A percentile compares a stretch with the other conserved stretches of the same genome.
phyloP scores from a whole-genome alignment of 768 basidiomycete species.

The Lactarius sanguifluus region DNA sequence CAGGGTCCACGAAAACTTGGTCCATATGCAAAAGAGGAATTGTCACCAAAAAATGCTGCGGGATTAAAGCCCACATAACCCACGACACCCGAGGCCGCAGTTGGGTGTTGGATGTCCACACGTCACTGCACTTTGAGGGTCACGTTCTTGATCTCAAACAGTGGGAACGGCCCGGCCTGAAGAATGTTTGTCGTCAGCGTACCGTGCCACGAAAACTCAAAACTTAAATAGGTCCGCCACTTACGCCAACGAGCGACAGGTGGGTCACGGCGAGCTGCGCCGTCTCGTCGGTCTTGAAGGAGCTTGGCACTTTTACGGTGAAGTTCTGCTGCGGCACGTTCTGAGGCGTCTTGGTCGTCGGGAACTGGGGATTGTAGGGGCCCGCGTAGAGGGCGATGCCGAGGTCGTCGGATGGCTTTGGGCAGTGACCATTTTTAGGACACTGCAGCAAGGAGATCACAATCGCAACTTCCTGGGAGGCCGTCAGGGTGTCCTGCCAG shows the following conservation, averaged over 20 bases:
- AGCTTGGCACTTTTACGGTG: conserved; percentile 31
- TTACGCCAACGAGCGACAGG: conserved; percentile 23
- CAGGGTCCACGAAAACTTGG: not conserved
- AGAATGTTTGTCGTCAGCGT: not conserved
- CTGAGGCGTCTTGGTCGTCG: conserved; percentile 9
- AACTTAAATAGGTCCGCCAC: not conserved
- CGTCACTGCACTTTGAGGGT: conserved; percentile 13
- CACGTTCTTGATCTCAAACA: conserved; percentile 17
- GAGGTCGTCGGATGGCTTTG: conserved; percentile 29
- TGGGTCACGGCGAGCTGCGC: conserved; percentile 19
- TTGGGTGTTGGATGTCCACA: not conserved
- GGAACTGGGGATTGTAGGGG: conserved; percentile 33
- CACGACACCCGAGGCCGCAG: not conserved
- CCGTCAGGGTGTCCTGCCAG: conserved; percentile 35
- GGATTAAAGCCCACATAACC: not conserved
- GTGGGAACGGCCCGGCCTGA: conserved; percentile 16
- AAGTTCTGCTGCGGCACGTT: conserved; percentile 36
- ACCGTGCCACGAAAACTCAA: not conserved
- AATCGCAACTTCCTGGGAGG: conserved; percentile 38
- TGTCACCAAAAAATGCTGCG: not conserved
- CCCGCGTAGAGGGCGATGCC: conserved; percentile 38
- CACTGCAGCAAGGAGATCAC: conserved; percentile 38
- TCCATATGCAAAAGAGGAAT: not conserved
- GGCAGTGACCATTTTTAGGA: conserved; percentile 28
- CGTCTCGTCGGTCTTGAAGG: not conserved